Evolutionary conservation across 768 basidiomycete species (phyloP).

Genomic region (Guyanaporus albipodus): DNA sequence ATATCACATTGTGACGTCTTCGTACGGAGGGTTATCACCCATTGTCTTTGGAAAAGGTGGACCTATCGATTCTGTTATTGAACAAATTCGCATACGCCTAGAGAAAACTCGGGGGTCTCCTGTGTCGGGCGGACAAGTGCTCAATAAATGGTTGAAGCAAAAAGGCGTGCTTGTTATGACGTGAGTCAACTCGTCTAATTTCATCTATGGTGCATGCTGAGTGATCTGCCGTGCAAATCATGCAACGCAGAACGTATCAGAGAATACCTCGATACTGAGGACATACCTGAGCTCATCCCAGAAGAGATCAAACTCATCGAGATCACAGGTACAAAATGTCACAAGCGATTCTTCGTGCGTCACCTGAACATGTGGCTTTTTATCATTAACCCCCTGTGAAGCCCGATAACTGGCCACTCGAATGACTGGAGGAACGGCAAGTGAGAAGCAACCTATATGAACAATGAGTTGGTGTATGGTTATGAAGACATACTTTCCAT

Average conservation of each 20-base stretch:
- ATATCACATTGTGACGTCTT: slow-evolving; percentile 37
- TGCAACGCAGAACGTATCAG: slow-evolving; percentile 30
- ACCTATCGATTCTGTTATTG: slow-evolving; percentile 37
- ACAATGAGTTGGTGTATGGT: background rate
- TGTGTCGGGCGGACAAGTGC: slow-evolving; percentile 30
- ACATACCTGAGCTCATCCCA: slow-evolving; percentile 25
- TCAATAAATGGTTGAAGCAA: slow-evolving; percentile 29
- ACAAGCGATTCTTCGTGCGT: slow-evolving; percentile 28
- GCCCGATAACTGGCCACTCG: slow-evolving; percentile 19
- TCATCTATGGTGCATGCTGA: background rate
- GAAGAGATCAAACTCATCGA: slow-evolving; percentile 27
- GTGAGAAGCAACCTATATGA: background rate
- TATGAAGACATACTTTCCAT: too few species aligned
- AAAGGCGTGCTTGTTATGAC: slow-evolving; percentile 31
- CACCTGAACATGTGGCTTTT: background rate
- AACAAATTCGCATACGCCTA: slow-evolving; percentile 30
- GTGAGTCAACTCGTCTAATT: slow-evolving; percentile 12
- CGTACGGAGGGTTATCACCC: slow-evolving; percentile 40
- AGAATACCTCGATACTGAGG: slow-evolving; percentile 32
- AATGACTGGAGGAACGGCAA: slow-evolving; percentile 1
- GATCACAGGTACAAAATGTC: slow-evolving; percentile 19
- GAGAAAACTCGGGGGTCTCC: slow-evolving; percentile 21
- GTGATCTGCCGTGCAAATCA: slow-evolving; percentile 22
- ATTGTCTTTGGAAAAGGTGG: slow-evolving; percentile 35
- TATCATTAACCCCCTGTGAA: slow-evolving; percentile 7